phyloP scores from a whole-genome alignment of 345 rosid genomes.

The Rhodamnia rubescens region DNA sequence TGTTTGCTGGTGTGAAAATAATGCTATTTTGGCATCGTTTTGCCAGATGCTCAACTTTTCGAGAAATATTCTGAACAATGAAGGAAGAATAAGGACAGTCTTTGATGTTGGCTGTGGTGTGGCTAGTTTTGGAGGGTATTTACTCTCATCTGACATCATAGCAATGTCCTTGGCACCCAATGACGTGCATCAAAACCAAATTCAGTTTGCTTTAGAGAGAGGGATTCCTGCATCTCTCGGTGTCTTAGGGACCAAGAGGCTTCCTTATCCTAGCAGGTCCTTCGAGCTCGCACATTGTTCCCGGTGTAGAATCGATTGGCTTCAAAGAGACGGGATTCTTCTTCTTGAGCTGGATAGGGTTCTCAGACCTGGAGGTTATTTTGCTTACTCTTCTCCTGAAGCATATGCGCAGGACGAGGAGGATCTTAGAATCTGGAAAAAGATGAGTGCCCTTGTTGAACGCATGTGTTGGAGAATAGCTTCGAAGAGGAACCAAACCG shows the following conservation, averaged over 20 bases:
- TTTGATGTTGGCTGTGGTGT: slow-evolving; percentile 99
- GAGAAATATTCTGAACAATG: slow-evolving; percentile 51
- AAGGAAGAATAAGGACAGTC: slow-evolving; percentile 74
- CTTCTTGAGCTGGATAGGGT: slow-evolving; percentile 95
- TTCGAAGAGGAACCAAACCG: slow-evolving; percentile 86
- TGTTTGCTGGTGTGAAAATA: neutral
- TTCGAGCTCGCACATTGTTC: slow-evolving; percentile 98
- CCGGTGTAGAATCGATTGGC: slow-evolving; percentile 98
- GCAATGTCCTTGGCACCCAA: slow-evolving; percentile 95
- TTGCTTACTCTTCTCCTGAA: slow-evolving; percentile 98
- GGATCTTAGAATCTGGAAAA: slow-evolving; percentile 84
- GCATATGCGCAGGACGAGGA: slow-evolving; percentile 98
- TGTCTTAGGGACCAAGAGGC: slow-evolving; percentile 88
- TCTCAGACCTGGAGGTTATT: slow-evolving; percentile 97
- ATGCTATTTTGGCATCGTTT: neutral
- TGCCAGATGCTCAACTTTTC: slow-evolving; percentile 94
- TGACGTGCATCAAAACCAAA: slow-evolving; percentile 99
- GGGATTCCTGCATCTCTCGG: slow-evolving; percentile 99
- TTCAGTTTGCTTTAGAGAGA: slow-evolving; percentile 96
- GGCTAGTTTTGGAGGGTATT: slow-evolving; percentile 96
- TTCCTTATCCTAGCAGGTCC: slow-evolving; percentile 98
- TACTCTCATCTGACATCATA: slow-evolving; percentile 74
- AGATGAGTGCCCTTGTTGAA: slow-evolving; percentile 85
- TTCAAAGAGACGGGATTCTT: slow-evolving; percentile 94
- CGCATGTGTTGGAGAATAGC: slow-evolving; percentile 99